Base-by-base conservation (phyloP, 306 rosid species). In the Vigna nakashimae region DNA sequence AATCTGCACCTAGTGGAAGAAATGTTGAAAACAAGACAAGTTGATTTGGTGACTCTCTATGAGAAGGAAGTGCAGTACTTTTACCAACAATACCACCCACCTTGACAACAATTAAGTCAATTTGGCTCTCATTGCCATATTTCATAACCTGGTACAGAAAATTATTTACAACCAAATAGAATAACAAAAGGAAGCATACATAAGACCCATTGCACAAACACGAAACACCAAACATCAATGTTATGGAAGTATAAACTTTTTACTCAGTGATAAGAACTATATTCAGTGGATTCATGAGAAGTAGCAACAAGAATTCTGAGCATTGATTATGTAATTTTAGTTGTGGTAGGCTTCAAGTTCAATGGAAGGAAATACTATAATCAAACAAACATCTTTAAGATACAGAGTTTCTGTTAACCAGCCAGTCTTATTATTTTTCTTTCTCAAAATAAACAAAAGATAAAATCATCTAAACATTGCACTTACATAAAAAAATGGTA, bases 121-220 rank as follows among this genome's bases (percentile, higher is more conserved):
- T 82, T 85, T 93, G 97, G 88, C 91, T 93, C 85, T 90, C 91
- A 69, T 96, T 93, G 62, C 98, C 99, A 86, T 84, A 96, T 77
- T 93, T 96, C 97, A 96, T 85, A 73, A 90, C 94, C 99, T 96
- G 79, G 40, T 36, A 51, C 69, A 77, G 50, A 65, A 64, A 53
- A 30, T 30, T 28, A 70, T 50, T 65, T 52, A 66, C 24, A 26
- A 17, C 46, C 60, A 66, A 76, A 63, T 40, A 59, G 32, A 75
- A 64, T 40, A 53, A 55, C 32, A 72, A 73, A 77, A 74, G 22
- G 22, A 72, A 67, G 77, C 73, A 64, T n/a, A 65, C 13, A n/a
- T 28, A 36, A 40, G 11, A 34, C 57, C 74, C 38, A 46, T 16
- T 53, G 26, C 67, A 76, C 56, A 76, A 73, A 46, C 52, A 67